Evolutionary conservation across 495 filamentous ascomycete genomes (phyloP).

Genomic region (Staphylotrichum tortipilum): DNA sequence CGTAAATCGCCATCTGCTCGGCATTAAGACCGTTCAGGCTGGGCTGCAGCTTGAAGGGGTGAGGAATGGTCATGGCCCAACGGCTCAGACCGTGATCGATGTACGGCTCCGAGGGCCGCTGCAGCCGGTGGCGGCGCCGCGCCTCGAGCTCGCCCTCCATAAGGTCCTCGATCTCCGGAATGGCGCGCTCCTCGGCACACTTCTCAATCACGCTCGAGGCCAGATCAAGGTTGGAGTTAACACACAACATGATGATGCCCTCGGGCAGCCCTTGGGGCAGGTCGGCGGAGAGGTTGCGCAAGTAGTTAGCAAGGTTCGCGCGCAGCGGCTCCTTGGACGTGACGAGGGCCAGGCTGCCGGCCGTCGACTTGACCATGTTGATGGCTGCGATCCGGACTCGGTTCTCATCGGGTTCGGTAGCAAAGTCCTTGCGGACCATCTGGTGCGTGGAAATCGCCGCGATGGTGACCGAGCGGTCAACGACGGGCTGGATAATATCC

Average conservation of each 20-base stretch:
- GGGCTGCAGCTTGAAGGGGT: slow-evolving; percentile 74
- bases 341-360: slow-evolving; percentile 88
- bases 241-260: slow-evolving; percentile 88
- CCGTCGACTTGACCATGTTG: slow-evolving; percentile 84
- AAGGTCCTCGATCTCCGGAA: slow-evolving; percentile 89
- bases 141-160: slow-evolving; percentile 67
- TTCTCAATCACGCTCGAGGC: slow-evolving; percentile 89
- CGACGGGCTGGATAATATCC: slow-evolving; percentile 94
- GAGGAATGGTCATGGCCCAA: slow-evolving; percentile 81
- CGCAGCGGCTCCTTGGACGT: slow-evolving; percentile 95
- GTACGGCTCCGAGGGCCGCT: slow-evolving; percentile 71
- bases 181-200: slow-evolving; percentile 83
- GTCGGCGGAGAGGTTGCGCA: slow-evolving; percentile 69
- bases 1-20: slow-evolving; percentile 91
- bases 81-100: slow-evolving; percentile 69
- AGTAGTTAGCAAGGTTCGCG: slow-evolving; percentile 92
- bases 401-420: slow-evolving; percentile 82
- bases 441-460: slow-evolving; percentile 91
- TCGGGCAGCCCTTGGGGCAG: slow-evolving; percentile 67
- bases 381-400: slow-evolving; percentile 75
- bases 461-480: slow-evolving; percentile 94
- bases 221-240: slow-evolving; percentile 92
- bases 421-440: slow-evolving; percentile 92
- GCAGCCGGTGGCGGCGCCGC: slow-evolving; percentile 60
- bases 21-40: slow-evolving; percentile 61